Base-by-base conservation (phyloP, 2,329 filamentous ascomycete species). In the Aspergillus pseudoglaucus region DNA sequence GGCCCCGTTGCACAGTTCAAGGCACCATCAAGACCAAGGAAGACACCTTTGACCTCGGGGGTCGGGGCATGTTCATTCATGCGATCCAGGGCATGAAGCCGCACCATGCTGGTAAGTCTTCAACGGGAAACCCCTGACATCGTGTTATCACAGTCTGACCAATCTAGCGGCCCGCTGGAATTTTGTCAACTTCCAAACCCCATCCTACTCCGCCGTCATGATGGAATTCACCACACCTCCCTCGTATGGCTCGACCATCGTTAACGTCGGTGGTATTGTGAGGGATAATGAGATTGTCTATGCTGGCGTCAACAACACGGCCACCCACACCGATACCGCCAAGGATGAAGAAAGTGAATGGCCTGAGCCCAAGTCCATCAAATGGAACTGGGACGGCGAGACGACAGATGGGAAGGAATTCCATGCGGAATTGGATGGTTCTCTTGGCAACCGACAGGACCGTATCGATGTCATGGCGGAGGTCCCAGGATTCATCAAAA, bases 81-180 rank as follows among this genome's bases (percentile, higher is more conserved):
- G 90, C 89, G 37, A 75, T 97, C 44, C 93, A 97, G 74, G 93
- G 90, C 67, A 97, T 97, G 91, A 98, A 98, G 79, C 93, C 93
- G 37, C 93, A 98, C 69, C 94, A 98, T 67, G 87, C 90, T 50
- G 90, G 80, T 83, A 74, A 60, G 73, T 60, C 43, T 10, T 17
- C 47, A 32, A 6, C 17, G 15, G 33, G 6, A 30, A 12, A 12
- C 10, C 10, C 8, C 25, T 30, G 25, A 8, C 35, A 14, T 17
- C 8, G 17, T 46, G 18, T 45, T 44, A 51, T 46, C 30, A 35
- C 41, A 25, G 14, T 18, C 53, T 58, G 47, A 55, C 47, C 30
- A 32, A 9, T 6, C 38, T 55, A 81, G 83, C 91, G 52, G 83
- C 87, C 25, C 83, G 81, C 54, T 98, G 93, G 93, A 95, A 93